Conservation (phyloP, 2,329 filamentous ascomycete species). For the Colletotrichum spinosum region DNA sequence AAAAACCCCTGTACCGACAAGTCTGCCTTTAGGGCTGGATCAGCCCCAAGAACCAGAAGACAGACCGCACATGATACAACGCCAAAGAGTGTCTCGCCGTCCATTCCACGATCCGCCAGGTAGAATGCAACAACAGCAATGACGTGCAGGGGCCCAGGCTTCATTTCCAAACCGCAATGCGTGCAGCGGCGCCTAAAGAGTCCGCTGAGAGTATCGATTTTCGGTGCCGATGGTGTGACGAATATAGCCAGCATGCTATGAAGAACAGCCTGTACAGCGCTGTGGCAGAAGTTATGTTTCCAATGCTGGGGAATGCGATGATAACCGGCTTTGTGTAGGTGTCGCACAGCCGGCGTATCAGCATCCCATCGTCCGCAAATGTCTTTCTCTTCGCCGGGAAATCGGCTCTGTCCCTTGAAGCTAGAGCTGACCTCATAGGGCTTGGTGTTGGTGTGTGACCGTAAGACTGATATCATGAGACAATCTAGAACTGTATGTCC, state of each 20-base stretch:
- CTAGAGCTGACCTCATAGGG: conserved; percentile 44
- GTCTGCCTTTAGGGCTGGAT: conserved; percentile 24
- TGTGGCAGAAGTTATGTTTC: conserved; percentile 60
- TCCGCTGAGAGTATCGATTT: conserved; percentile 34
- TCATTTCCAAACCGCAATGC: conserved; percentile 46
- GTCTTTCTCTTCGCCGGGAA: conserved; percentile 53
- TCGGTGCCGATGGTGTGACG: not conserved
- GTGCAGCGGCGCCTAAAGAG: conserved; percentile 12
- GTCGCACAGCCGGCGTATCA: conserved; percentile 49
- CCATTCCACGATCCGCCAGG: conserved; percentile 45
- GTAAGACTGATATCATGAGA: conserved; percentile 51
- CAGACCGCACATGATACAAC: conserved; percentile 49
- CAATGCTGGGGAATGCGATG: conserved; percentile 47
- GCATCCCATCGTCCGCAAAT: conserved; percentile 57
- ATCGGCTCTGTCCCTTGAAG: conserved; percentile 42
- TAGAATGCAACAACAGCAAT: conserved; percentile 49
- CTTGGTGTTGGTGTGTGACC: conserved; percentile 46
- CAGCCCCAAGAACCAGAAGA: conserved; percentile 44
- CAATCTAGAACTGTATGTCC: conserved; percentile 54
- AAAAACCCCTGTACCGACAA: not conserved
- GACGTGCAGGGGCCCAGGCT: conserved; percentile 49
- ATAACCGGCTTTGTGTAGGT: conserved; percentile 43
- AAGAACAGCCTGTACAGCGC: conserved; percentile 51
- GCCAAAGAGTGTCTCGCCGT: conserved; percentile 53
- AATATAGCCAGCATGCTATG: conserved; percentile 48